Percentiles rank a stretch among this genome's conserved stretches.
Evolutionary conservation across 129 eudicot species (phyloP).

Genomic region (Chrysanthemum seticuspe): DNA sequence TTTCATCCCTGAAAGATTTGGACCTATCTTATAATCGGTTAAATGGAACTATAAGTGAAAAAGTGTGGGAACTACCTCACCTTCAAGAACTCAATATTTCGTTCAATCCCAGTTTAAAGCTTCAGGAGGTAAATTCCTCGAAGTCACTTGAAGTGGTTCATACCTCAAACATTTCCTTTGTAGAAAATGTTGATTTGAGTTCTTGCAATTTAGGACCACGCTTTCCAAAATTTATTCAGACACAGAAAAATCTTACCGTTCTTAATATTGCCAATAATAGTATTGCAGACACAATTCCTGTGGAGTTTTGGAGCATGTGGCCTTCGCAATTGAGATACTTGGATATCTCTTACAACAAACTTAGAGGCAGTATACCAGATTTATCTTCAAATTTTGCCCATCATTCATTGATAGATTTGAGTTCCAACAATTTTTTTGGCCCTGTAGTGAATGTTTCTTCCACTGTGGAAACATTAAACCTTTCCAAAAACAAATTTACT

Average conservation of each 20-base stretch:
- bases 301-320: background rate
- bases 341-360: constrained; percentile 4
- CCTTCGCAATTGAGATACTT: background rate
- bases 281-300: background rate
- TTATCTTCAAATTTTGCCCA: background rate
- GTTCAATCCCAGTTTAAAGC: background rate
- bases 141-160: background rate
- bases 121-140: background rate
- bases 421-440: constrained; percentile 1
- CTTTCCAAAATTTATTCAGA: background rate
- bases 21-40: background rate
- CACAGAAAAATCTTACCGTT: background rate
- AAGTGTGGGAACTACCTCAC: background rate
- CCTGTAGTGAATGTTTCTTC: constrained; percentile 2
- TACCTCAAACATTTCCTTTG: background rate
- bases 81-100: background rate
- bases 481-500: constrained; percentile 26
- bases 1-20: background rate
- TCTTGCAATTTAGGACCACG: background rate
- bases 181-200: background rate
- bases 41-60: constrained; percentile 5
- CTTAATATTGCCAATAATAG: background rate
- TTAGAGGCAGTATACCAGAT: background rate
- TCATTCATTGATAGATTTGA: background rate
- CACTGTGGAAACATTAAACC: background rate